Evolutionary conservation across 2,329 filamentous ascomycete genomes (phyloP).

Genomic region (Neophaeococcomyces mojaviensis): DNA sequence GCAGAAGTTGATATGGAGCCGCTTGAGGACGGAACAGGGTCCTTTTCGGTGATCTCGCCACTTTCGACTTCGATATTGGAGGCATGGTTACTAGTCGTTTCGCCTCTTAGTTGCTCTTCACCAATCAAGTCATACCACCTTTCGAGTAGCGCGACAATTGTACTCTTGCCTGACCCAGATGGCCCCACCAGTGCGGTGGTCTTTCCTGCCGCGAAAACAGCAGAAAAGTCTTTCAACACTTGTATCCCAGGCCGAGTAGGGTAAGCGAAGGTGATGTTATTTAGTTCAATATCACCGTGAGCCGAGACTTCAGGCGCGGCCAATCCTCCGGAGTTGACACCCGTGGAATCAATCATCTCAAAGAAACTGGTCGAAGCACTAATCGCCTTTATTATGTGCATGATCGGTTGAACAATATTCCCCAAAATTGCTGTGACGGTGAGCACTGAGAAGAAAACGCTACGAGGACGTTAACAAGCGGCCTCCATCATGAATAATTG

Average conservation of each 20-base stretch:
- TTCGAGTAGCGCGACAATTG: slow-evolving; percentile 36
- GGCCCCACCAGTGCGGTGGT: slow-evolving; percentile 40
- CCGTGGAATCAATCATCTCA: slow-evolving; percentile 67
- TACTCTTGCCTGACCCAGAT: slow-evolving; percentile 41
- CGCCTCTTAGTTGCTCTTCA: not conserved
- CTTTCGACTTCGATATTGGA: slow-evolving; percentile 2
- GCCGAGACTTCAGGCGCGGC: slow-evolving; percentile 46
- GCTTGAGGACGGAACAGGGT: not conserved
- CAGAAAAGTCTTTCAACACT: slow-evolving; percentile 30
- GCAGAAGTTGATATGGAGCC: slow-evolving; percentile 50
- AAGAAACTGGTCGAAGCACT: slow-evolving; percentile 78
- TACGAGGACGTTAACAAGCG: slow-evolving; percentile 4
- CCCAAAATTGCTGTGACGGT: slow-evolving; percentile 37
- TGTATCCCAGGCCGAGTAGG: slow-evolving; percentile 40
- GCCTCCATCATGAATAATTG: not conserved
- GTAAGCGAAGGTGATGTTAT: slow-evolving; percentile 65
- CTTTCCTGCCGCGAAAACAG: slow-evolving; percentile 30
- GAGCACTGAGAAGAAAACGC: slow-evolving; percentile 29
- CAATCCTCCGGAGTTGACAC: slow-evolving; percentile 28
- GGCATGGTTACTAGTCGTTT: not conserved
- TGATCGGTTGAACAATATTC: slow-evolving; percentile 28
- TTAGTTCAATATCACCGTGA: slow-evolving; percentile 57
- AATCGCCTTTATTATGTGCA: slow-evolving; percentile 53
- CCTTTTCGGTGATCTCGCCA: not conserved
- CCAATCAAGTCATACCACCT: slow-evolving; percentile 33